A percentile compares a stretch with the other conserved stretches of the same genome.
phyloP scores from a whole-genome alignment of 148 eudicot species.

The Vaccinium corymbosum region DNA sequence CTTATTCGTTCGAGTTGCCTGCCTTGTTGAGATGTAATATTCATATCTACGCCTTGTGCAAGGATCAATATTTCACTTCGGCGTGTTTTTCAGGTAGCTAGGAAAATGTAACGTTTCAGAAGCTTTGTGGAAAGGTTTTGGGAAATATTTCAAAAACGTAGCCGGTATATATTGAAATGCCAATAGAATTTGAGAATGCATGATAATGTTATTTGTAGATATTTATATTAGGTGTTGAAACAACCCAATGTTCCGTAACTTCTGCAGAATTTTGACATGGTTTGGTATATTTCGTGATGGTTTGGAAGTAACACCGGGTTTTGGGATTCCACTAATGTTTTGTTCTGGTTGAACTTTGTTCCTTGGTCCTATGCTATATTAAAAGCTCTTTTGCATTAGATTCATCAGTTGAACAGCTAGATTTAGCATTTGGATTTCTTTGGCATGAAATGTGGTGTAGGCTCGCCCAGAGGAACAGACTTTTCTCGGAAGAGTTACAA shows the following conservation, averaged over 20 bases:
- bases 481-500: slow-evolving; percentile 16
- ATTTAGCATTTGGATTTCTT: neutral
- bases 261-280: neutral
- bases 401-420: neutral
- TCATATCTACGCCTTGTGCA: neutral
- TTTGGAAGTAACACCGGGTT: neutral
- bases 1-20: neutral
- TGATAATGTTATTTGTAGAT: neutral
- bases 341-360: neutral
- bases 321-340: neutral
- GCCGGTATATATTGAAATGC: neutral
- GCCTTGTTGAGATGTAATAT: neutral
- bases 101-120: neutral
- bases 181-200: neutral
- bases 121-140: neutral
- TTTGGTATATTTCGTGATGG: neutral
- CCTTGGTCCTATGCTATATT: neutral
- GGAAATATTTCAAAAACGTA: neutral
- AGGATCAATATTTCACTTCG: neutral
- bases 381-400: neutral
- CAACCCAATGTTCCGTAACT: neutral
- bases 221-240: neutral
- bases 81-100: neutral
- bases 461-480: slow-evolving; percentile 61
- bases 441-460: slow-evolving; percentile 28